These are phyloP conservation scores for Raffaelea ambrosiae DNA, from an alignment of 2,329 filamentous ascomycete genomes.

Conservation along the genomic window DNA sequence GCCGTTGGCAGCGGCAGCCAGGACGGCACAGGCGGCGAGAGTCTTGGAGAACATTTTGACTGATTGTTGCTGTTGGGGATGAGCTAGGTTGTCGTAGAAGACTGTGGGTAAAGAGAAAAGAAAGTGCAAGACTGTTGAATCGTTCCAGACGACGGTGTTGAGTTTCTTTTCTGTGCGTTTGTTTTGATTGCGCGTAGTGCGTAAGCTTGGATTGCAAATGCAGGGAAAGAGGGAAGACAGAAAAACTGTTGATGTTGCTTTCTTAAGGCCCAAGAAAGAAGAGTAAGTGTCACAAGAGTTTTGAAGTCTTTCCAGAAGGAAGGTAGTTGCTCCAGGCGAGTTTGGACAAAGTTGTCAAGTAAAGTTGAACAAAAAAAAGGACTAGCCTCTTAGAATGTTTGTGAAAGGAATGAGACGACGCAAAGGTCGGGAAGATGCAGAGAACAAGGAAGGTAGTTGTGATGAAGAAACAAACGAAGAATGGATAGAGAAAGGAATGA, in stretches of 20 bases:
- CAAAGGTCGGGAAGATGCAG: constrained; percentile 2
- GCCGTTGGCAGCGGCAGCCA: constrained; percentile 54
- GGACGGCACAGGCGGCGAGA: constrained; percentile 36
- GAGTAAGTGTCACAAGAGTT: not conserved
- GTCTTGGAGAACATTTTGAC: constrained; percentile 41
- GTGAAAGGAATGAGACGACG: constrained; percentile 24
- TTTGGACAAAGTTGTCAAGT: constrained; percentile 14
- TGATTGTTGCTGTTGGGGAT: not conserved
- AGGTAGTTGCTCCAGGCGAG: constrained; percentile 33
- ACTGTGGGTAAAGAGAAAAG: constrained; percentile 15
- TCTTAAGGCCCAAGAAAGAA: not conserved
- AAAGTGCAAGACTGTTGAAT: constrained; percentile 12
- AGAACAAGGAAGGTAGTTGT: not conserved
- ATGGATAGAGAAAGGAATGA: constrained; percentile 3
- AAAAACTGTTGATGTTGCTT: not conserved
- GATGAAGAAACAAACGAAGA: constrained; percentile 4
- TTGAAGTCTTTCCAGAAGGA: constrained; percentile 25
- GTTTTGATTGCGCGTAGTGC: not conserved
- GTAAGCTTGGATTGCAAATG: no score
- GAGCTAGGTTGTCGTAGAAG: constrained; percentile 14
- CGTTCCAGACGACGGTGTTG: constrained; percentile 31
- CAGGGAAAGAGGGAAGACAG: not conserved
- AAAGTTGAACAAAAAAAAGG: constrained; percentile 17
- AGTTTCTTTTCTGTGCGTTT: constrained; percentile 4
- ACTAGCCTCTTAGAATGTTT: constrained; percentile 19